Evolutionary conservation across 306 rosid genomes (phyloP), one percentile per base, ranked within the genome.

Genomic region (Delonix regia): DNA sequence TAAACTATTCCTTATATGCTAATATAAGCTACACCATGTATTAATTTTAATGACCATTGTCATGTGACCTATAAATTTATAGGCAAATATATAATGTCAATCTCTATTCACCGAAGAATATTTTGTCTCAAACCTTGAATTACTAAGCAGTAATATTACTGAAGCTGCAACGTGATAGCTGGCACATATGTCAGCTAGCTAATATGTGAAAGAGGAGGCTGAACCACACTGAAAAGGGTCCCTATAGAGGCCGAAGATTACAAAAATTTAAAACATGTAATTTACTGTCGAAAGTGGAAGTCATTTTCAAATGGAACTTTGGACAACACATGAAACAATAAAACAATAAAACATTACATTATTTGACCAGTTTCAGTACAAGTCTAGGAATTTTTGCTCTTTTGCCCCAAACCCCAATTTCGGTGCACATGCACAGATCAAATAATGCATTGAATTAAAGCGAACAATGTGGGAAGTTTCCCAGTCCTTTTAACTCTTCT

Each of bases 161-260:
- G 82, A 81, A 71, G 66, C 15, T 74, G 18, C 65, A 83, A 83
- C 83, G 75, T 79, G 81, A 55, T 63, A 8, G 44, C 84, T 80
- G 87, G 45, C 66, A 75, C 34, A 69, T n/a, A 44, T 75, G 71
- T 75, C 81, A 59, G 74, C 6, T 47, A 59, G 41, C 33, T n/a
- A n/a, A 49, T 36, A 19, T 53, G 10, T 19, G 12, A 9, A 6
- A 24, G 4, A 19, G 34, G 64, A 13, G 19, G 38, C 64, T 57
- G 64, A 57, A 57, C 13, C 64, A 11, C 36, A 57, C 64, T 57
- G 36, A 24, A 57, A 57, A 13, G n/a, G 38, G 64, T 57, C 64
- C 13, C 36, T 25, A 13, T 25, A 57, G 2, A 41, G 2, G 45
- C 2, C 9, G n/a, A n/a, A n/a, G n/a, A n/a, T n/a, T n/a, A n/a